Percentiles rank a stretch among this genome's conserved stretches.
Evolutionary conservation across 139 green algal genomes (phyloP).

Genomic region (Picochlorum sp.): DNA sequence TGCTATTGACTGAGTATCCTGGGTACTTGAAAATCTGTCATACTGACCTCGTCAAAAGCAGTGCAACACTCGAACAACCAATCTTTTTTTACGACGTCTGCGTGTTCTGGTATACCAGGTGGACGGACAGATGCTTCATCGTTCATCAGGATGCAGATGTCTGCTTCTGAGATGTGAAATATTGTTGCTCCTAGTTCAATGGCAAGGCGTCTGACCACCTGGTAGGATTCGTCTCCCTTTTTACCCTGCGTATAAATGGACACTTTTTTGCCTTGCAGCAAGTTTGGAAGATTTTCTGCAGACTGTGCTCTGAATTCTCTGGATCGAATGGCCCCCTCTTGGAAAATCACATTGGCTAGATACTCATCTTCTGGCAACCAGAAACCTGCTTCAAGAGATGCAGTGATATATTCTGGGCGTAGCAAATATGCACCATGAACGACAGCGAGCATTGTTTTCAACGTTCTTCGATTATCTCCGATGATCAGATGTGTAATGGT

Average conservation of each 20-base stretch:
- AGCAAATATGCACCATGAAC: constrained; percentile 50
- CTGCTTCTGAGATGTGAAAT: neutral
- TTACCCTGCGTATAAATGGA: neutral
- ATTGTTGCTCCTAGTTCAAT: constrained; percentile 3
- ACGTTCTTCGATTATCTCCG: constrained; percentile 38
- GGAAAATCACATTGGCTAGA: constrained; percentile 23
- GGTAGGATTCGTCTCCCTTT: neutral
- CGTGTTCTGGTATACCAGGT: neutral
- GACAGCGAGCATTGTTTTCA: constrained; percentile 58
- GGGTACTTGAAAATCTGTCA: no score
- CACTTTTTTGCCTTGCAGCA: constrained; percentile 2
- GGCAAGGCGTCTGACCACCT: neutral
- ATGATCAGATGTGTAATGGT: constrained; percentile 51
- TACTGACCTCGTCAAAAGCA: no score
- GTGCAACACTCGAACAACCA: neutral
- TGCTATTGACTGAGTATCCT: no score
- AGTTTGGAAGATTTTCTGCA: neutral
- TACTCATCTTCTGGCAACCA: constrained; percentile 48
- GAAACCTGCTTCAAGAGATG: constrained; percentile 36
- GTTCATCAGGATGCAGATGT: neutral
- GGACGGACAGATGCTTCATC: neutral
- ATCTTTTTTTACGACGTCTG: neutral
- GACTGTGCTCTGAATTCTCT: neutral
- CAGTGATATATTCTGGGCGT: constrained; percentile 45
- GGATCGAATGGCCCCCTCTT: constrained; percentile 15